Conservation (phyloP, 352 stramenopile genomes). For the Phytophthora melonis region DNA sequence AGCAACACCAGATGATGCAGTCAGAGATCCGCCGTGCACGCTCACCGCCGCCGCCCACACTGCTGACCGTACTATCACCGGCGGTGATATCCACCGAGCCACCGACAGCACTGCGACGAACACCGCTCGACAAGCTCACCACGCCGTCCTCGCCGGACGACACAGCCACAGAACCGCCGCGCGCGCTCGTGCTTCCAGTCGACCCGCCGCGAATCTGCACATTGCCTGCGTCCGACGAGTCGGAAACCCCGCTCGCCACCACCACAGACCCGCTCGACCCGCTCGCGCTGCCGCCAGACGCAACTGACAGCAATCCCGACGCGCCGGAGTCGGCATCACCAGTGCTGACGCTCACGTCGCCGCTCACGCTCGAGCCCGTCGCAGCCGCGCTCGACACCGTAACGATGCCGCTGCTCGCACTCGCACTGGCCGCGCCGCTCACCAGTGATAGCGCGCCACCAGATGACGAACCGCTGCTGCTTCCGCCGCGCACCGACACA, state of each 20-base stretch:
- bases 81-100: background rate
- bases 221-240: slow-evolving; percentile 13
- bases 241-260: slow-evolving; percentile 24
- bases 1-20: slow-evolving; percentile 16
- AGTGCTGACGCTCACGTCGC: slow-evolving; percentile 24
- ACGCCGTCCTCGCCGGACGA: background rate
- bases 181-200: slow-evolving; percentile 18
- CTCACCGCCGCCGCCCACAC: slow-evolving; percentile 24
- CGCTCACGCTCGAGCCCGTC: slow-evolving; percentile 33
- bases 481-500: slow-evolving; percentile 15
- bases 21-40: slow-evolving; percentile 23
- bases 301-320: slow-evolving; percentile 28
- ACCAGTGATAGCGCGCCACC: slow-evolving; percentile 20
- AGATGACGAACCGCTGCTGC: slow-evolving; percentile 8
- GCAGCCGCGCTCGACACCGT: slow-evolving; percentile 31
- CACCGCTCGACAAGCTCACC: slow-evolving; percentile 7
- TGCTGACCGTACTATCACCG: slow-evolving; percentile 8
- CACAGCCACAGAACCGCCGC: slow-evolving; percentile 3
- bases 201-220: slow-evolving; percentile 20
- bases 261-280: slow-evolving; percentile 12
- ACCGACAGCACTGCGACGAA: slow-evolving; percentile 16
- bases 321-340: slow-evolving; percentile 29
- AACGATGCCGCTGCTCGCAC: slow-evolving; percentile 18
- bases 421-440: slow-evolving; percentile 5
- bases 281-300: slow-evolving; percentile 18